Base-by-base conservation (phyloP, 148 eudicot genomes). In the Silene latifolia region DNA sequence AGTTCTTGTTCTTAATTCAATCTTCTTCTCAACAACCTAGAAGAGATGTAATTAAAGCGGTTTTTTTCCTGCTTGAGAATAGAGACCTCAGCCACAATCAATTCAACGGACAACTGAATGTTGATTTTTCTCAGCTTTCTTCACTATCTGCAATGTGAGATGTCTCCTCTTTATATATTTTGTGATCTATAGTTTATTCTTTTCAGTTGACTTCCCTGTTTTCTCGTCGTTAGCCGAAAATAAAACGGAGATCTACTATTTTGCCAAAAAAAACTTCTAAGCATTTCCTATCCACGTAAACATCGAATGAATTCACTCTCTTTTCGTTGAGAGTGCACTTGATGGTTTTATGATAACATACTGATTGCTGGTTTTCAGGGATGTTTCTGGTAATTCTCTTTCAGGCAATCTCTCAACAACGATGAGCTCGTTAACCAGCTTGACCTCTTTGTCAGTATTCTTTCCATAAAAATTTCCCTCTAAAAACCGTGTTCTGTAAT, bases 21-120 rank as follows among this genome's bases (percentile, higher is more conserved):
- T 0, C 10, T 64, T 69, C 69, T 64, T 56, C 24, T 72, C 5
- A 27, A 7, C 29, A 19, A 59, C 73, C 14, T 0, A 48, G 5
- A 19, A 25, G 48, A 20, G 15, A 25, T 44, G 56, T 60, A 18
- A 73, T 24, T 54, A 32, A 77, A 58, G n/a, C 57, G 15, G 44
- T 81, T 51, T 18, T 72, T 77, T 51, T 59, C 54, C 63, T 56
- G 78, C 76, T 3, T 46, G 76, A 25, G 35, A 73, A 79, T 65
- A 95, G 98, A 84, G 90, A 92, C 80, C 81, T 92, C 19, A 88
- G 92, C 82, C 97, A 85, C 82, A 95, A 95, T 83, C 96, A 90
- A 61, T 72, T 92, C 72, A 82, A 80, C 19, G 93, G 93, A 39
- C 87, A 86, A 77, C 63, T 95, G 76, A 74, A 5, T 79, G 88